Base-by-base conservation (phyloP, 345 rosid species). In the Syzygium oleosum region DNA sequence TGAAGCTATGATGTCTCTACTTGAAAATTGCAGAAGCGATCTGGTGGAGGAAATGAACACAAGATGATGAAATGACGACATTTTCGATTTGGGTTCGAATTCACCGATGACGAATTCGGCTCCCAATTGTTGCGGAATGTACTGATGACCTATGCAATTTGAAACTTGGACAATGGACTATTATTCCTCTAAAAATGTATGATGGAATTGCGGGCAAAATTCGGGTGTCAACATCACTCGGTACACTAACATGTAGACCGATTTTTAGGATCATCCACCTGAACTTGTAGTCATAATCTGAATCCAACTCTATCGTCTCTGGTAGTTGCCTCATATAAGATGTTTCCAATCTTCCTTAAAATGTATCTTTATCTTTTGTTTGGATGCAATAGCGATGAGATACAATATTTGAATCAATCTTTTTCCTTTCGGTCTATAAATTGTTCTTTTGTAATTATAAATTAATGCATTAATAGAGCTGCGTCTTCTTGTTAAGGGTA, bases 161-260 rank as follows among this genome's bases (percentile, higher is more conserved):
- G n/a, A 56, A 56, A 56, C 61, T 56, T 56, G 13, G 61, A 56
- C 61, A 56, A 56, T 56, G n/a, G 61, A 25, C n/a, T 23, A 3
- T 56, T 56, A 23, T 1, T 5, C 61, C 25, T 56, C 10, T 56
- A 56, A 56, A 56, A 56, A 27, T 23, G 61, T 23, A 56, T 0
- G n/a, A 56, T 23, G 12, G 25, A 56, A 56, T 4, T 0, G 1
- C 6, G 0, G n/a, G 61, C 61, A 56, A 56, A 56, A 56, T 23
- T 56, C 2, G 3, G n/a, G 25, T 58, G 6, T 58, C 13, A 58
- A 5, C 27, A 27, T 59, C 31, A 27, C 68, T 31, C 3, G 7
- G 0, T 12, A 5, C 15, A 5, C 68, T 59, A 59, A 59, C 29
- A 27, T 25, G 15, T 59, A 12, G n/a, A 56, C 2, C 16, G 0